Evolutionary conservation across 2,329 filamentous ascomycete species (phyloP).

Genomic region (Juglanconis juglandina): DNA sequence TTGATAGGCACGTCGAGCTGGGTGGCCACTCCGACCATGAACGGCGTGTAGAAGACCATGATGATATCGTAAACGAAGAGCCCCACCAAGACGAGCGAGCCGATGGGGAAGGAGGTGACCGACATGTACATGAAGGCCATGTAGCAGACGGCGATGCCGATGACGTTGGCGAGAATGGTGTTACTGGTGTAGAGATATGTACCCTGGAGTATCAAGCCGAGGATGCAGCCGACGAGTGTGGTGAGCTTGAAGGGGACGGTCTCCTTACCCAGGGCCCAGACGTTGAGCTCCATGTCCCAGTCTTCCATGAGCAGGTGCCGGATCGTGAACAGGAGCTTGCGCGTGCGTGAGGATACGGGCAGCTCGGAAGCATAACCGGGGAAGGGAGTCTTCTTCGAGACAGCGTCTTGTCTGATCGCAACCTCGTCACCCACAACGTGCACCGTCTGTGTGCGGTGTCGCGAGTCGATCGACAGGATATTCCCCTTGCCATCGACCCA

Average conservation of each 20-base stretch:
- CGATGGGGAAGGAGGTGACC: slow-evolving; percentile 81
- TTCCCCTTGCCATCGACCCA: slow-evolving; percentile 51
- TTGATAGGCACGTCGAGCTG: slow-evolving; percentile 91
- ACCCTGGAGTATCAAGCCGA: slow-evolving; percentile 53
- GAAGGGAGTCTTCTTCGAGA: slow-evolving; percentile 23
- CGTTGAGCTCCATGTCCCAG: slow-evolving; percentile 47
- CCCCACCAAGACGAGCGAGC: slow-evolving; percentile 70
- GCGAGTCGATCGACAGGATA: slow-evolving; percentile 45
- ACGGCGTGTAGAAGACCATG: slow-evolving; percentile 84
- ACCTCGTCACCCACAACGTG: slow-evolving; percentile 26
- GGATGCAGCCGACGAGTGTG: slow-evolving; percentile 52
- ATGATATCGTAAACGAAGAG: slow-evolving; percentile 95
- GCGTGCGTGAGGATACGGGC: slow-evolving; percentile 23
- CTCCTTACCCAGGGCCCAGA: slow-evolving; percentile 50
- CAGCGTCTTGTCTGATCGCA: slow-evolving; percentile 23
- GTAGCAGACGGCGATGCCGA: slow-evolving; percentile 87
- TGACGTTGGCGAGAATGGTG: slow-evolving; percentile 69
- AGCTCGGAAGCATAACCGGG: slow-evolving; percentile 17
- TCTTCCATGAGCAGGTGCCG: slow-evolving; percentile 48
- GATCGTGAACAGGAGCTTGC: slow-evolving; percentile 43
- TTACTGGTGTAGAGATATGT: slow-evolving; percentile 65
- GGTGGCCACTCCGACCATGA: slow-evolving; percentile 85
- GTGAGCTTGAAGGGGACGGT: slow-evolving; percentile 53
- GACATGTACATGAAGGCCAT: slow-evolving; percentile 78
- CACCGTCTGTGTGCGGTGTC: slow-evolving; percentile 34